Evolutionary conservation across 148 eudicot genomes (phyloP).

Genomic region (Rhododendron molle): DNA sequence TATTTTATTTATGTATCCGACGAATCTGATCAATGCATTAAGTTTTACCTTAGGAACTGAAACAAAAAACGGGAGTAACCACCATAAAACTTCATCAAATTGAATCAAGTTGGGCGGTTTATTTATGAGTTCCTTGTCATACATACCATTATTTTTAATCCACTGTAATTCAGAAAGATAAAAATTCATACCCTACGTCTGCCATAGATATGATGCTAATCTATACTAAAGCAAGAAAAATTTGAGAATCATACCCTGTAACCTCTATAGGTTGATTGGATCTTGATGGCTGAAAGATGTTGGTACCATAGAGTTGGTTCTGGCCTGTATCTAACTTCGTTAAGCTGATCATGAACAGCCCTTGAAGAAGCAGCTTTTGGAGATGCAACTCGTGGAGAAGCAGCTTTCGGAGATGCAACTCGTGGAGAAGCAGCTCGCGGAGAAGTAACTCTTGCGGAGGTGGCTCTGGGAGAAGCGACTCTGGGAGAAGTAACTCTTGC

Average conservation of each 20-base stretch:
- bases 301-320: constrained; percentile 58
- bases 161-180: not conserved
- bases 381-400: constrained; percentile 28
- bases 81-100: not conserved
- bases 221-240: not conserved
- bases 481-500: not conserved
- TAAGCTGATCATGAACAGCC: constrained; percentile 11
- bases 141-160: not conserved
- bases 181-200: not conserved
- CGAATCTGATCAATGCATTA: not conserved
- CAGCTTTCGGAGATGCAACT: constrained; percentile 25
- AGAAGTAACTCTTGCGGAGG: constrained; percentile 26
- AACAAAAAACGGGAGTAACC: not conserved
- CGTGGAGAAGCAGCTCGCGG: constrained; percentile 26
- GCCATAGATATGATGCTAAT: not conserved
- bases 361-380: constrained; percentile 29
- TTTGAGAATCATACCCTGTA: constrained; percentile 44
- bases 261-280: constrained; percentile 84
- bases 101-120: not conserved
- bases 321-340: constrained; percentile 39
- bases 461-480: constrained; percentile 21
- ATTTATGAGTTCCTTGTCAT: not conserved
- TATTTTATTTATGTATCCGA: not conserved
- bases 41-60: not conserved
- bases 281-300: constrained; percentile 68